Base-by-base conservation (phyloP, 1,284 basidiomycete genomes). In the Apiotrichum domesticum region DNA sequence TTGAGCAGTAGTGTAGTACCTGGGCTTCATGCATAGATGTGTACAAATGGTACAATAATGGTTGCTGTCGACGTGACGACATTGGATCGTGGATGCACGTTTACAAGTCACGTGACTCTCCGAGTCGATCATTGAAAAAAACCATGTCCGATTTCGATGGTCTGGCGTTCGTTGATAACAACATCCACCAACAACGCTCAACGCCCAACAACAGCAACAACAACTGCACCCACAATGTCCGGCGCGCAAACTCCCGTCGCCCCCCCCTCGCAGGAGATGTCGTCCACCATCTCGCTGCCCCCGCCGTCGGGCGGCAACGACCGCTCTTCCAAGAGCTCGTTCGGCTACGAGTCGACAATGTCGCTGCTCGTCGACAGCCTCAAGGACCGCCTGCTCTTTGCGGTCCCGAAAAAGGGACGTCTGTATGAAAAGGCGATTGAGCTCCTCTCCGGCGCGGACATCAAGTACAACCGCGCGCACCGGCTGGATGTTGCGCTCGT, bases 391-490 rank as follows among this genome's bases (percentile, higher is more conserved):
- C 72, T 97, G 57, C 80, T 98, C 37, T 95, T 98, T 69, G 95
- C 95, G 6, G 90, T 98, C 66, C 95, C 95, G 1, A 98, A 98
- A 80, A 98, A 98, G 84, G 95, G 94, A 58, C 82, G 95, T 64
- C 80, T 99, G 60, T 85, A 97, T 71, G 94, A 98, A 59, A 96
- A 94, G 79, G 95, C 92, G 66, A 65, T 97, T 43, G 84, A 88
- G 69, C 78, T 98, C 10, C 81, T 98, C 4, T 80, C 87, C 56
- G 92, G 91, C 56, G 94, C 95, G 58, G 95, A 99, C 75, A 91
- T 99, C 66, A 90, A 97, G 74, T 99, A 96, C 75, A 87, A 89
- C 69, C 83, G 91, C 68, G 85, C 87, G 65, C 83, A 91, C 74
- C 81, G 95, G 62, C 81, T 97, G 50, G 95, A 98, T 72, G 91